Evolutionary conservation across 768 basidiomycete genomes (phyloP), one percentile per base, ranked within the genome.

Genomic region (Boletales sp.): DNA sequence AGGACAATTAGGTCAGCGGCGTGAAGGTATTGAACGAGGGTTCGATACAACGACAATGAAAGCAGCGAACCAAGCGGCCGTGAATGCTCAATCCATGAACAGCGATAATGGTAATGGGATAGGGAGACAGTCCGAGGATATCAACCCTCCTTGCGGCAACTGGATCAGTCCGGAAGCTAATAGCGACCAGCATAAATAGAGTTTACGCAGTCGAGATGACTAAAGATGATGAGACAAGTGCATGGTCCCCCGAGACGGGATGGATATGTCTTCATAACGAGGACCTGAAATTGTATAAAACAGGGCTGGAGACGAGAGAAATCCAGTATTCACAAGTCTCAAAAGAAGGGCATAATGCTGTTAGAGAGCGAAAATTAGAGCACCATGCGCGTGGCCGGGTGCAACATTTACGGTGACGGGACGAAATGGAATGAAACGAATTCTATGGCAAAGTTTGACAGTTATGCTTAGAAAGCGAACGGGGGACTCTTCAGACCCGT

Each of bases 191-290:
- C 66, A 66, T 63, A 63, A 62, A 65, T 69, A 61, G n/a, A 7
- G 46, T 57, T 60, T 60, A 61, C 64, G 65, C 58, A 55, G 56
- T 44, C 58, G 61, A 60, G 60, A 62, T 56, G 60, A 55, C 49
- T 55, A 63, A 59, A 61, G 52, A 56, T 55, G 56, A 63, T 53
- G 52, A 59, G 62, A 63, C 48, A 61, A 58, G 58, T 55, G 61
- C 63, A 66, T 62, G 67, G 65, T 69, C 71, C 75, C 71, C 40
- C 70, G 61, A 68, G 79, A 82, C 80, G 73, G 80, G 77, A 81
- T 79, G 80, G 76, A 82, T 81, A 81, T 76, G 81, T 82, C 81
- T 78, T 67, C 64, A 69, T 67, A 63, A 52, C 59, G 61, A 44
- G 55, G 57, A 60, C 59, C 61, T 50, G 43, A 59, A 55, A 24